Evolutionary conservation across 2,329 filamentous ascomycete genomes (phyloP).

Genomic region (Diaporthe batatas): DNA sequence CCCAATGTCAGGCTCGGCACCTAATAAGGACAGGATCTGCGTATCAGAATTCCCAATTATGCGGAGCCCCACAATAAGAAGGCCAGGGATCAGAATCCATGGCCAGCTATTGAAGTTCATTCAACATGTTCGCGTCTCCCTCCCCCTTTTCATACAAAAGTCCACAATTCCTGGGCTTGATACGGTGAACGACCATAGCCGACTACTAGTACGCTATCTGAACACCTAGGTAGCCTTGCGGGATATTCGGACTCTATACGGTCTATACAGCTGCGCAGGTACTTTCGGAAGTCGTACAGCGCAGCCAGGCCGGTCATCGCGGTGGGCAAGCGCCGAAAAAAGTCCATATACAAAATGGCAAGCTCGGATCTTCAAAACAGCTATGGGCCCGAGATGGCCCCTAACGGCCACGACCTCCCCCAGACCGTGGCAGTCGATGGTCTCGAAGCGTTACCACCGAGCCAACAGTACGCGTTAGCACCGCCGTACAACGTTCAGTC

Average conservation of each 20-base stretch:
- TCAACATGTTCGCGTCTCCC: not conserved
- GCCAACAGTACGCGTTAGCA: not conserved
- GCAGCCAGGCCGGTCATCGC: not conserved
- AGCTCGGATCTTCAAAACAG: conserved; percentile 29
- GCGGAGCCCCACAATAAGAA: not conserved
- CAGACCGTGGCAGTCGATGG: conserved; percentile 1
- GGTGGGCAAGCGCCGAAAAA: not conserved
- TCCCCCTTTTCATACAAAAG: not conserved
- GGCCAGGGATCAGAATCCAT: conserved; percentile 13
- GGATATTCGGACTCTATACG: not conserved
- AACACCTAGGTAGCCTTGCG: not conserved
- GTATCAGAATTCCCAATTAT: not conserved
- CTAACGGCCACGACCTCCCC: not conserved
- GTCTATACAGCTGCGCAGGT: too few species aligned
- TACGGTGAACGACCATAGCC: not conserved
- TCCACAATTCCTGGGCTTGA: not conserved
- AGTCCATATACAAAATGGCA: conserved; percentile 16
- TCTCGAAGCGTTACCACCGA: conserved; percentile 4
- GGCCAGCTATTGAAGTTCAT: not conserved
- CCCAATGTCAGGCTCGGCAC: not conserved
- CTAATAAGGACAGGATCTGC: not conserved
- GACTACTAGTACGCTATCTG: too few species aligned
- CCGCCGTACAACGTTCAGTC: not conserved
- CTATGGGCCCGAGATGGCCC: conserved; percentile 32
- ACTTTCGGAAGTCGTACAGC: not conserved